Conservation (phyloP, 73 alveolate genomes). For the Paramecium biaurelia region DNA sequence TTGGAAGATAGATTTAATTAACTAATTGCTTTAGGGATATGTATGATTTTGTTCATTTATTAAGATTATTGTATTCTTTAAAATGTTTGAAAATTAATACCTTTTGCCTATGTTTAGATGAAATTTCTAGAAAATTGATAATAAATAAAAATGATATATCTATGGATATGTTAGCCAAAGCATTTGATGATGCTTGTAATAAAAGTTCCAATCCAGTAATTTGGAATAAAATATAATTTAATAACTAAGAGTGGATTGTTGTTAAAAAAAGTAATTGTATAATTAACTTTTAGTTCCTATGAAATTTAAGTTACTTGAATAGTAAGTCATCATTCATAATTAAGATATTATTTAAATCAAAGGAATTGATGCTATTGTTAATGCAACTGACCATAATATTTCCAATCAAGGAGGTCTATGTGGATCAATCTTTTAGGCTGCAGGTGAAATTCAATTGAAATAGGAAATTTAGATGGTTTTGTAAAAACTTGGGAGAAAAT, state of each 20-base stretch:
- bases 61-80: not conserved
- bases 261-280: not conserved
- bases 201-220: not conserved
- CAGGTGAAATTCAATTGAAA: not conserved
- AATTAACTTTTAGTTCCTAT: not conserved
- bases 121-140: not conserved
- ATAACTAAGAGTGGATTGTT: not conserved
- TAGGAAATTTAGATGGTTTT: not conserved
- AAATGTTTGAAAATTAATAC: not conserved
- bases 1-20: not conserved
- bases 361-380: constrained; percentile 9
- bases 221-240: not conserved
- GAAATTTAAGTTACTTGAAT: not conserved
- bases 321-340: not conserved
- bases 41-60: not conserved
- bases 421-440: not conserved
- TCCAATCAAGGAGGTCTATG: not conserved
- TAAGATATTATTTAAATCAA: not conserved
- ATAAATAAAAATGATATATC: not conserved
- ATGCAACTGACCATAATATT: not conserved
- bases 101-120: not conserved
- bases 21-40: not conserved
- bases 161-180: not conserved
- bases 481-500: not conserved
- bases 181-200: not conserved